Evolutionary conservation across 768 basidiomycete genomes (phyloP).

Genomic region (Paxillus involutus): DNA sequence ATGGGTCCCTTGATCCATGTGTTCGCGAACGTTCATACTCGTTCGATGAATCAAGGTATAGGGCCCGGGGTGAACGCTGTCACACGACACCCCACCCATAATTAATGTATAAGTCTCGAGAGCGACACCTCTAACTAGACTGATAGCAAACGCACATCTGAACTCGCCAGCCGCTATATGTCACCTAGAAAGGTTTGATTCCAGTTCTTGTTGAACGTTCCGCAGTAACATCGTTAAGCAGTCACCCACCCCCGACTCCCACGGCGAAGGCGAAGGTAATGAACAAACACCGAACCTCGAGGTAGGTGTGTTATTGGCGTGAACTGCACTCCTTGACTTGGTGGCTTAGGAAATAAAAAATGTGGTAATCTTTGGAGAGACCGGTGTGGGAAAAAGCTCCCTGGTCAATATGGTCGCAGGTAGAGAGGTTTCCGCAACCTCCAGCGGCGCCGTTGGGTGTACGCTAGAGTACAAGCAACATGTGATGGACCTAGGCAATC

Average conservation of each 20-base stretch:
- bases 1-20: neutral
- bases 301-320: too few relatives aligned
- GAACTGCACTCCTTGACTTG: too few relatives aligned
- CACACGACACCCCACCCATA: neutral
- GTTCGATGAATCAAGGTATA: too few relatives aligned
- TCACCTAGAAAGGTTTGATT: too few relatives aligned
- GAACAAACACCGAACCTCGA: too few relatives aligned
- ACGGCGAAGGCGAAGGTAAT: too few relatives aligned
- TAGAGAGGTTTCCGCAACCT: conserved; percentile 23
- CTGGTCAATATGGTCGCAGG: conserved; percentile 42
- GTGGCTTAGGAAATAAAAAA: too few relatives aligned
- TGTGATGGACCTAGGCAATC: conserved; percentile 13
- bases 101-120: neutral
- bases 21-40: neutral
- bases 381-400: conserved; percentile 31
- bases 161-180: neutral
- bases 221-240: too few relatives aligned
- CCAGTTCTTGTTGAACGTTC: too few relatives aligned
- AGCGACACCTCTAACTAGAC: neutral
- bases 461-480: conserved; percentile 33
- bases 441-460: conserved; percentile 33
- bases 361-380: too few relatives aligned
- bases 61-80: neutral
- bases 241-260: too few relatives aligned
- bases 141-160: conserved; percentile 2